Percentiles rank a stretch among this genome's conserved stretches.
phyloP scores from a whole-genome alignment of 768 basidiomycete genomes.

The Leccinum disarticulatum region DNA sequence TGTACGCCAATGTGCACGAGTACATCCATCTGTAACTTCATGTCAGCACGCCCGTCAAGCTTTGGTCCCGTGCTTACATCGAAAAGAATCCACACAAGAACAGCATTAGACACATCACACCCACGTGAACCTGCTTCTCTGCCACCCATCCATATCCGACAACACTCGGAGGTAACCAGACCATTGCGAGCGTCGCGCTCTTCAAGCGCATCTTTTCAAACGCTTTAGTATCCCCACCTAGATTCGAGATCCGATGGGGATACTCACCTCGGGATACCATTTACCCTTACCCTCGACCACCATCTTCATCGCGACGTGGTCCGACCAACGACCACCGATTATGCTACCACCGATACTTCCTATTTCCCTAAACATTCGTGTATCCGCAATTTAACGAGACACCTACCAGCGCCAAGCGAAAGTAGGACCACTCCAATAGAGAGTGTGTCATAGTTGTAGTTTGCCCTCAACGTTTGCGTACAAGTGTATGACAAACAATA shows the following conservation, averaged over 20 bases:
- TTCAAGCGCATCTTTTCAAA: conserved; percentile 63
- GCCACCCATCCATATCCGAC: conserved; percentile 77
- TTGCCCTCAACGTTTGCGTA: conserved; percentile 60
- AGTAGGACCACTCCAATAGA: conserved; percentile 77
- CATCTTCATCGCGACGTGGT: conserved; percentile 43
- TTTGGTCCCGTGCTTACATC: conserved; percentile 47
- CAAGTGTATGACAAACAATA: conserved; percentile 76
- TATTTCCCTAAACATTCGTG: conserved; percentile 6
- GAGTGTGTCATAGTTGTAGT: conserved; percentile 68
- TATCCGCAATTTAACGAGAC: neutral
- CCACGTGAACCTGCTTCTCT: conserved; percentile 59
- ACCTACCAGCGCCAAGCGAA: conserved; percentile 65
- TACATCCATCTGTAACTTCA: conserved; percentile 50
- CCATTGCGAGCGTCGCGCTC: conserved; percentile 58
- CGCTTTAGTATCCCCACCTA: neutral
- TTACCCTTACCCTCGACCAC: conserved; percentile 46
- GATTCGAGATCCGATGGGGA: neutral
- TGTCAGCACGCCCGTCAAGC: conserved; percentile 1
- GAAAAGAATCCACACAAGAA: conserved; percentile 73
- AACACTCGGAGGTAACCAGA: conserved; percentile 54
- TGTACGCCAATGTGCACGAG: conserved; percentile 72
- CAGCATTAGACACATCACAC: conserved; percentile 68
- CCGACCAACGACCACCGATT: conserved; percentile 59
- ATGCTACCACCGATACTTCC: conserved; percentile 55
- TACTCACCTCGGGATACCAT: conserved; percentile 63